Base-by-base conservation (phyloP, 306 rosid species). In the Begonia peltatifolia region DNA sequence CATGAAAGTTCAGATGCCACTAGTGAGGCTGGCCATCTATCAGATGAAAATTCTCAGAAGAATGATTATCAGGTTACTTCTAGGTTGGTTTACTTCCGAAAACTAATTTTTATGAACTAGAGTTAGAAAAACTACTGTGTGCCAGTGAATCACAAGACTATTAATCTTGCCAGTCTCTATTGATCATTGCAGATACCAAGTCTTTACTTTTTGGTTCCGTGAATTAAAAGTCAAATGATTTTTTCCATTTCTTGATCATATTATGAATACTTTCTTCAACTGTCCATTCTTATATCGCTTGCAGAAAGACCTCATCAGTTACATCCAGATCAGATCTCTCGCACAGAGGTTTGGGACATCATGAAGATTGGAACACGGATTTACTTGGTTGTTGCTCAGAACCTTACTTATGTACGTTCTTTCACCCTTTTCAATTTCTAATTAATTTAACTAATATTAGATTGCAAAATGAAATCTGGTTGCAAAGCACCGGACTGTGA, bases 271-370 rank as follows among this genome's bases (percentile, higher is more conserved):
- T 30, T 30, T 30, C 38, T 30, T 30, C 38, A 30, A 30, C 38
- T 30, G 38, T 30, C 0, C 22, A 47, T 42, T 35, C 15, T 25
- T 68, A 14, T 46, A 18, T 53, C 53, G 50, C 56, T 69, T 36
- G 64, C 69, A 74, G 75, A 47, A 77, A 65, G 70, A 77, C 74
- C 54, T 80, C 73, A 18, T 69, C 87, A 9, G 72, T 78, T 61
- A 79, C 94, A 12, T 77, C 80, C 16, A 77, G 74, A 64, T 84
- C 70, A 55, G 93, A 81, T 71, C 59, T 65, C 59, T 83, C 94
- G 18, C 75, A 73, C 41, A 79, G 80, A 62, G 76, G 78, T 59
- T 81, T 87, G 42, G 66, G 67, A 68, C 74, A 54, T 53, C 75
- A 75, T 44, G 88, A 68, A 57, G 93, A 92, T 46, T 76, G 81